Percentiles rank a stretch among this genome's conserved stretches.
Evolutionary conservation across 352 stramenopile genomes (phyloP).

Genomic region (Albugo candida): DNA sequence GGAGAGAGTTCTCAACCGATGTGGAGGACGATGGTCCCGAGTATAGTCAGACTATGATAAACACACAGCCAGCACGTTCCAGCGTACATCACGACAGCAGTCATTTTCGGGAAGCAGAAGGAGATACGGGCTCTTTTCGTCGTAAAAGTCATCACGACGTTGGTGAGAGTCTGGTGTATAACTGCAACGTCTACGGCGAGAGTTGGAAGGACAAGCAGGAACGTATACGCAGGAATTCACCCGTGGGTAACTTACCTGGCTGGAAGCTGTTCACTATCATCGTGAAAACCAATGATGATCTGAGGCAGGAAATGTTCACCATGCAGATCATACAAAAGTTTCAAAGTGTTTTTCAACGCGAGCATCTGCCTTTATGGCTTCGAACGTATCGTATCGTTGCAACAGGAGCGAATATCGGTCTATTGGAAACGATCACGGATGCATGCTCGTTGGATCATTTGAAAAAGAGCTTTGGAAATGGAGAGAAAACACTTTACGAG

Average conservation of each 20-base stretch:
- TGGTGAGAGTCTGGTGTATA: no score
- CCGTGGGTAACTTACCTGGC: conserved; percentile 9
- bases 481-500: conserved; percentile 23
- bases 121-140: no score
- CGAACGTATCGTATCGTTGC: conserved; percentile 51
- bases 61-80: no score
- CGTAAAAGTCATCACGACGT: no score
- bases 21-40: no score
- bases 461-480: conserved; percentile 64
- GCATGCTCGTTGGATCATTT: conserved; percentile 82
- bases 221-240: conserved; percentile 9
- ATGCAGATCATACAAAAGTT: not conserved
- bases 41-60: no score
- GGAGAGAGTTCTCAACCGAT: no score
- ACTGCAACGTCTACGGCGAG: conserved; percentile 1
- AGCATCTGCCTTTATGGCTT: not conserved
- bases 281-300: conserved; percentile 20
- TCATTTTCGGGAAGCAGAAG: no score
- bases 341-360: not conserved
- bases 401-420: conserved; percentile 68
- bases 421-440: conserved; percentile 85
- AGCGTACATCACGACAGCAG: no score
- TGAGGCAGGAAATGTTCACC: conserved; percentile 12
- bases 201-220: conserved; percentile 8
- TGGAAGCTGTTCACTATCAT: conserved; percentile 21